Percentiles rank a stretch among this genome's conserved stretches.
Evolutionary conservation across 768 basidiomycete species (phyloP).

Genomic region (Nevesoporus exiguus): DNA sequence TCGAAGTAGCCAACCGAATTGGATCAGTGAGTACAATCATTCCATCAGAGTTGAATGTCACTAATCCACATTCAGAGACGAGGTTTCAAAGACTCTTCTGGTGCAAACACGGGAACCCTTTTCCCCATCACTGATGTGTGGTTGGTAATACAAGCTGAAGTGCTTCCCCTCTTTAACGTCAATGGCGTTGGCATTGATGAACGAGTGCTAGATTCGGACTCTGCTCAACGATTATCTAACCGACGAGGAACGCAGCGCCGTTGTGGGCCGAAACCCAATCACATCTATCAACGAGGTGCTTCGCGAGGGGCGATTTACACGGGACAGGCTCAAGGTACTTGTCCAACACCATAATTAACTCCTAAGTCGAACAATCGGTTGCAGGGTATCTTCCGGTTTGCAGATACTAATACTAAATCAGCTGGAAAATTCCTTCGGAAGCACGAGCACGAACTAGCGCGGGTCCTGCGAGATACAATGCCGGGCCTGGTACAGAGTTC

Average conservation of each 20-base stretch:
- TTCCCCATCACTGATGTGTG: slow-evolving; percentile 88
- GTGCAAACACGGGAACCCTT: slow-evolving; percentile 67
- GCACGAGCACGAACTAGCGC: slow-evolving; percentile 83
- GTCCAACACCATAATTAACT: neutral
- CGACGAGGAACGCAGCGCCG: slow-evolving; percentile 82
- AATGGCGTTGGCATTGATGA: slow-evolving; percentile 4
- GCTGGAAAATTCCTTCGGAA: slow-evolving; percentile 62
- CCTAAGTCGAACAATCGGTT: neutral
- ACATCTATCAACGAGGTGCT: slow-evolving; percentile 93
- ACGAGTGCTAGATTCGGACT: slow-evolving; percentile 61
- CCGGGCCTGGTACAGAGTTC: slow-evolving; percentile 85
- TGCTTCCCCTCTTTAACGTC: slow-evolving; percentile 27
- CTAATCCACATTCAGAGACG: slow-evolving; percentile 53
- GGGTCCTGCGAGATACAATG: slow-evolving; percentile 83
- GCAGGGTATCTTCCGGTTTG: slow-evolving; percentile 86
- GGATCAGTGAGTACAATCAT: slow-evolving; percentile 64
- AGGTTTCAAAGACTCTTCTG: slow-evolving; percentile 86
- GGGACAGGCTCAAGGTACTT: slow-evolving; percentile 76
- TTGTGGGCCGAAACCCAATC: slow-evolving; percentile 81
- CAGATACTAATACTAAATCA: slow-evolving; percentile 80
- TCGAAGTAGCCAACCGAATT: slow-evolving; percentile 87
- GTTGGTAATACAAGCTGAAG: slow-evolving; percentile 87
- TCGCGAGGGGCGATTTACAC: slow-evolving; percentile 71
- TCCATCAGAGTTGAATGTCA: neutral
- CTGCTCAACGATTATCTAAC: slow-evolving; percentile 86